phyloP scores from a whole-genome alignment of 345 rosid species.

The Pistacia vera region DNA sequence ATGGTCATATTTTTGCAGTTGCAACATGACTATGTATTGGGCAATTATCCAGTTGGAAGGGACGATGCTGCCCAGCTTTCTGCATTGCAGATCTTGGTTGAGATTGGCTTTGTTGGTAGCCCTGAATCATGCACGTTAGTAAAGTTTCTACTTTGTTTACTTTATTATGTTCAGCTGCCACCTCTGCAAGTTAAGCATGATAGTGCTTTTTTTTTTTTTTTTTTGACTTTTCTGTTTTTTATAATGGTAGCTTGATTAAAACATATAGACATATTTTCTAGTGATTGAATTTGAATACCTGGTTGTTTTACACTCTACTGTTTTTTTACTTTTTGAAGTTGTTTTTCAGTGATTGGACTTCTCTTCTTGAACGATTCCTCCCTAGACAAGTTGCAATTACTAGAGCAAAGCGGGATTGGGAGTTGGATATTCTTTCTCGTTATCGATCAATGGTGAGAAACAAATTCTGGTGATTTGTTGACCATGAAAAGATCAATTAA shows the following conservation, averaged over 20 bases:
- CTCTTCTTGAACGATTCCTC: conserved; percentile 85
- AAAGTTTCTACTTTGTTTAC: not conserved
- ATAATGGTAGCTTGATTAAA: not conserved
- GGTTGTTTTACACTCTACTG: not conserved
- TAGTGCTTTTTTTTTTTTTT: not conserved
- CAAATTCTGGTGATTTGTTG: conserved; percentile 7
- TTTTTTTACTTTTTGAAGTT: conserved; percentile 18
- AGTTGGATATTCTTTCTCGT: conserved; percentile 88
- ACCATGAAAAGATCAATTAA: not conserved
- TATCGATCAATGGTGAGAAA: conserved; percentile 76
- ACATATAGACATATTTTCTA: not conserved
- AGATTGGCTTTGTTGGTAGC: conserved; percentile 79
- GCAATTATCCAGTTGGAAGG: conserved; percentile 98
- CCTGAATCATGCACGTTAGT: conserved; percentile 95
- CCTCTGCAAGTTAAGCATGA: not conserved
- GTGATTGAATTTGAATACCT: not conserved
- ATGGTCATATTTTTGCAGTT: conserved; percentile 52
- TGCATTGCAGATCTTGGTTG: conserved; percentile 93
- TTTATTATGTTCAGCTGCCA: not conserved
- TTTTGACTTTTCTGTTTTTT: not conserved
- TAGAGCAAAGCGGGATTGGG: conserved; percentile 96
- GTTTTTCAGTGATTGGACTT: conserved; percentile 78
- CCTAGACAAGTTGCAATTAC: conserved; percentile 97
- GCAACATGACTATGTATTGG: conserved; percentile 95
- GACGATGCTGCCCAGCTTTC: conserved; percentile 98